phyloP scores from a whole-genome alignment of 768 basidiomycete genomes.

The Tricholoma sp. region DNA sequence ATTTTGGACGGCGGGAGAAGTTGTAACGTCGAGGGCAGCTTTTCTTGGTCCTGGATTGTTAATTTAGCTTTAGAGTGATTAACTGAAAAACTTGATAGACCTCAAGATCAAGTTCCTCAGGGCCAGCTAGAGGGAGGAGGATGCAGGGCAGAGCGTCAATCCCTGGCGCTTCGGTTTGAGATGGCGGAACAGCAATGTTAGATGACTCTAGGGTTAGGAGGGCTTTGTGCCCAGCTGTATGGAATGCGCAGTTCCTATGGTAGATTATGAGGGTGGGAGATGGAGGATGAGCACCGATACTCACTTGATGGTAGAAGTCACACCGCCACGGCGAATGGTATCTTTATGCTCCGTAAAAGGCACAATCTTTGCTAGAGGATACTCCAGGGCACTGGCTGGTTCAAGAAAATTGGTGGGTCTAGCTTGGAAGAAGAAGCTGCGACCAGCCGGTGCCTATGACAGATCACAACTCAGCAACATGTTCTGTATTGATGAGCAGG shows the following conservation, averaged over 20 bases:
- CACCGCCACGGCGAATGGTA: constrained; percentile 81
- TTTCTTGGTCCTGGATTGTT: constrained; percentile 72
- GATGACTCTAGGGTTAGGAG: constrained; percentile 64
- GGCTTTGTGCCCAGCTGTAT: constrained; percentile 61
- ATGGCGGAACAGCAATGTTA: constrained; percentile 51
- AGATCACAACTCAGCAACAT: neutral
- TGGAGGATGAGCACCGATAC: constrained; percentile 13
- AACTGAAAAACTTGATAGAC: constrained; percentile 31
- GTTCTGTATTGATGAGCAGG: neutral
- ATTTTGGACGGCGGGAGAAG: constrained; percentile 82
- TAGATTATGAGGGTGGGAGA: neutral
- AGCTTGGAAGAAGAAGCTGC: constrained; percentile 77
- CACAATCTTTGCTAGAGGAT: constrained; percentile 77
- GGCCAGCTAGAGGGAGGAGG: constrained; percentile 86
- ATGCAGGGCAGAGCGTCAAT: constrained; percentile 83
- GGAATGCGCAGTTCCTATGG: constrained; percentile 74
- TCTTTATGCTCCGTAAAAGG: constrained; percentile 89
- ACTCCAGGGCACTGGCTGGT: constrained; percentile 51
- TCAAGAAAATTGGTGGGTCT: constrained; percentile 45
- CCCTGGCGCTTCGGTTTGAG: constrained; percentile 57
- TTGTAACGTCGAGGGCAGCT: constrained; percentile 77
- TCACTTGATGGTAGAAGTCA: constrained; percentile 84
- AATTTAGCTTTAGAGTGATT: neutral
- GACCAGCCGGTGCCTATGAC: constrained; percentile 64
- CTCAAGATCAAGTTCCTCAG: constrained; percentile 93